A percentile compares a stretch with the other conserved stretches of the same genome.
Conservation (phyloP, 345 rosid genomes). For the Citrus mangshanensis region DNA sequence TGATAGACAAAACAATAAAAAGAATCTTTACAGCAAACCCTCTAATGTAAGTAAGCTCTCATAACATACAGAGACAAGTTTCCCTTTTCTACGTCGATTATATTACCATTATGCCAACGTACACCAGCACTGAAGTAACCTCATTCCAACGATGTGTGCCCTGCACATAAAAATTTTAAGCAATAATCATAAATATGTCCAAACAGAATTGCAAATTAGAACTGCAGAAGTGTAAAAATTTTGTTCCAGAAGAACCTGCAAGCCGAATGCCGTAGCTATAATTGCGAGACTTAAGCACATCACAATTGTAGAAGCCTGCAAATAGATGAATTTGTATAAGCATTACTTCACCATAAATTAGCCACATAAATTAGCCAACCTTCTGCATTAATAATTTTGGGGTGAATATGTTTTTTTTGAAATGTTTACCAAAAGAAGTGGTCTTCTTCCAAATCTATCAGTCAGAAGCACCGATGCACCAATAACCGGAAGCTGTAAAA, state of each 20-base stretch:
- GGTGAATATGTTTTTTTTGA: background rate
- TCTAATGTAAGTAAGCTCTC: too few relatives aligned
- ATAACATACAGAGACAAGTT: too few relatives aligned
- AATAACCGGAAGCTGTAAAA: slow-evolving; percentile 20
- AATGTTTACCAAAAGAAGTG: slow-evolving; percentile 28
- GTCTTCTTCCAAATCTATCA: slow-evolving; percentile 29
- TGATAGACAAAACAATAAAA: too few relatives aligned
- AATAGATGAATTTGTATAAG: too few relatives aligned
- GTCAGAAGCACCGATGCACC: slow-evolving; percentile 13
- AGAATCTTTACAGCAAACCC: too few relatives aligned
- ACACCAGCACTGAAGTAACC: slow-evolving; percentile 25
- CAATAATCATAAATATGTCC: background rate
- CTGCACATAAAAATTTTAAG: slow-evolving; percentile 12
- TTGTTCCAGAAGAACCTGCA: slow-evolving; percentile 28
- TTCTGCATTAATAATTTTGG: background rate
- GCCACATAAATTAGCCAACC: too few relatives aligned
- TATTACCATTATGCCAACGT: slow-evolving; percentile 17
- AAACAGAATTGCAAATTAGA: background rate
- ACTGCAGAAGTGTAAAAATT: background rate
- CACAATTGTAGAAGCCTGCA: slow-evolving; percentile 26
- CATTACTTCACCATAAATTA: background rate
- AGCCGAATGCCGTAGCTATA: slow-evolving; percentile 24
- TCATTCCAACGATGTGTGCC: slow-evolving; percentile 14
- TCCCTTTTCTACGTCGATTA: background rate
- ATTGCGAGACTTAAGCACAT: slow-evolving; percentile 21